Conservation (phyloP, 2,329 filamentous ascomycete species). For the Harringtonia lauricola region DNA sequence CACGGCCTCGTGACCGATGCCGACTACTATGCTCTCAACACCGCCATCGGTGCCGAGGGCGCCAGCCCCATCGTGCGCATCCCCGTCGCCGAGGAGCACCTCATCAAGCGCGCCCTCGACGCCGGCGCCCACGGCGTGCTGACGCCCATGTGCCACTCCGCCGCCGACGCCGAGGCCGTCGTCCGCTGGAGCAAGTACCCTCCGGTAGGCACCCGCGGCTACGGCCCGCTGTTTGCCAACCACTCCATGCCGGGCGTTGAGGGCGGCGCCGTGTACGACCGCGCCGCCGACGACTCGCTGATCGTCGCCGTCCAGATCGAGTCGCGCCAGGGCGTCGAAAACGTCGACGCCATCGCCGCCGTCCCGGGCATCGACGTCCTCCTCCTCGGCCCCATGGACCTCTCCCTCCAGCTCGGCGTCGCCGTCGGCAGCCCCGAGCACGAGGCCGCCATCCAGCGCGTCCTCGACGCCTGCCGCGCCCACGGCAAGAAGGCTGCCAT, state of each 20-base stretch:
- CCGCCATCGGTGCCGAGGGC: slow-evolving; percentile 26
- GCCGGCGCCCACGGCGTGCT: slow-evolving; percentile 48
- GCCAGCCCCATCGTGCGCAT: slow-evolving; percentile 32
- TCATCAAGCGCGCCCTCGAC: slow-evolving; percentile 51
- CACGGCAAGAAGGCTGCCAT: slow-evolving; percentile 28
- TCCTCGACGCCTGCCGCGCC: slow-evolving; percentile 20
- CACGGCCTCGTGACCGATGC: slow-evolving; percentile 25
- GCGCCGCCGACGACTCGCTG: slow-evolving; percentile 19
- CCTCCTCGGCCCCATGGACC: slow-evolving; percentile 23
- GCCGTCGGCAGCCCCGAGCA: slow-evolving; percentile 20
- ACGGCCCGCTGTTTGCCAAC: slow-evolving; percentile 22
- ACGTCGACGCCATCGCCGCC: slow-evolving; percentile 29
- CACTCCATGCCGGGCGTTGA: slow-evolving; percentile 15
- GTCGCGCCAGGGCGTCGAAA: slow-evolving; percentile 25
- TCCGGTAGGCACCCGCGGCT: slow-evolving; percentile 12
- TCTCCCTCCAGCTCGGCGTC: slow-evolving; percentile 25
- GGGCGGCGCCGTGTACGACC: slow-evolving; percentile 19
- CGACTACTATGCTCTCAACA: slow-evolving; percentile 22
- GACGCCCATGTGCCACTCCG: slow-evolving; percentile 27
- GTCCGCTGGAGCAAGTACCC: slow-evolving; percentile 15
- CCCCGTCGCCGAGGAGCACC: slow-evolving; percentile 46
- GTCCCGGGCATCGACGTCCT: slow-evolving; percentile 28
- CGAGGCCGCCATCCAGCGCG: slow-evolving; percentile 25
- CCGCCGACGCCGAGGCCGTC: slow-evolving; percentile 13
- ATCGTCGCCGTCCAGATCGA: slow-evolving; percentile 28